Base-by-base conservation (phyloP, 1,284 basidiomycete genomes). In the Phellinidium pouzarii region DNA sequence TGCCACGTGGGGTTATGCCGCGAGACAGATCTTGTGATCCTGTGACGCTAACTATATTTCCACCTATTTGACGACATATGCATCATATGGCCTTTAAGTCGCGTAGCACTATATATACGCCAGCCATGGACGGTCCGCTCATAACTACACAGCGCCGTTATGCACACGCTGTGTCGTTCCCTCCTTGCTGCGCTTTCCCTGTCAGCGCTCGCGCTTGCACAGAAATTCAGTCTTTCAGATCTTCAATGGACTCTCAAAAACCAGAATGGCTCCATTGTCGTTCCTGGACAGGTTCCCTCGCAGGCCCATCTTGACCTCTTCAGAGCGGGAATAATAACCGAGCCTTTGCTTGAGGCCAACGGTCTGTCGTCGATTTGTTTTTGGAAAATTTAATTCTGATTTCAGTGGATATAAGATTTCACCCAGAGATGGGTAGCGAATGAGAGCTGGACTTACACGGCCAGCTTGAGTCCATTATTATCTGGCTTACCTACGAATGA, bases 371-470 rank as follows among this genome's bases (percentile, higher is more conserved):
- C 29, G 27, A 23, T 47, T 22, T 17, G 7, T 22, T 40, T 42
- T 44, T 56, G 7, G 12, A 11, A 44, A 12, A 29, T 14, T 36
- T 31, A 17, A 44, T 12, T 29, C 42, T 52, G 9, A 59, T 44
- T 45, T 11, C 31, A 27, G 27, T 5, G 25, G 14, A 23, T 29
- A 20, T 20, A 50, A 79, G 78, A 82, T 54, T 80, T 76, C 55
- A 75, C 73, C 0, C 68, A 78, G 58, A 69, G 81, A 55, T 81
- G 79, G 79, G 69, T 83, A 41, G 70, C 73, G 17, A 66, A 76
- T 40, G 79, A 83, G 53, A 76, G 76, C 48, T 82, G 82, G 79
- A 80, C 77, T 0, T 82, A 81, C 59, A 79, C 77, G 0, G 78
- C 80, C 0, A 75, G 78, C 55, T 59, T 83, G 29, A 60, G 68